Base-by-base conservation (phyloP, 768 basidiomycete species). In the Paxillus ammoniavirescens region DNA sequence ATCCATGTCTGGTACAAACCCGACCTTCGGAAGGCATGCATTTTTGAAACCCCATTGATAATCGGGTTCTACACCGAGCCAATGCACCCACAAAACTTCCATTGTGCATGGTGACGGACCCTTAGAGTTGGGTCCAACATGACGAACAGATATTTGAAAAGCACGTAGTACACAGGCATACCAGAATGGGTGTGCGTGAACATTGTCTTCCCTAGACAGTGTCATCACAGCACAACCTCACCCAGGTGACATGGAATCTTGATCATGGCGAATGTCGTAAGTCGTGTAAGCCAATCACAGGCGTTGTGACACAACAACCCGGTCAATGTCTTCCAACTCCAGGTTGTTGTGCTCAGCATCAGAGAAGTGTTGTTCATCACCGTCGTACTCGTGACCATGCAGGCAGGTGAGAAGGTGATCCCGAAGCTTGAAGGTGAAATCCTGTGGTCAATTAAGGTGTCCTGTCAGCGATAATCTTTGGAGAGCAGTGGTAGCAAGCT, bases 1-100 rank as follows among this genome's bases (percentile, higher is more conserved):
- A 13, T 61, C 55, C 10, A 37, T 28, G 12, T 47, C 21, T 4
- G 57, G 37, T 7, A 64, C 44, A 21, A 62, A 67, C 6, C 55
- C 61, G 30, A 68, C 37, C 15, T 56, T 58, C 0, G 58, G 60
- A 6, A 66, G 55, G 1, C 26, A n/a, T 13, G 54, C 44, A 2
- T 38, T 26, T 12, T 55, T 56, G 33, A 59, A 51, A 0, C 63
- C 60, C 42, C 42, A 52, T 18, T 12, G 4, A 14, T 44, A 36
- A 8, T 41, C 36, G 2, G 31, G 46, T 28, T 63, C 58, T 2
- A 42, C 31, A 3, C 62, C 56, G 2, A 65, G 41, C 68, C 63
- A 65, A 2, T 50, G 47, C 9, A 69, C 60, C 62, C 62, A 70
- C 2, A 70, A 41, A 13, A 68, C 49, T 5, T 62, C 60, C 42